Percentiles rank a stretch among this genome's conserved stretches.
These are phyloP conservation scores for Vigna unguiculata DNA, from an alignment of 306 rosid genomes.

Conservation along the genomic window DNA sequence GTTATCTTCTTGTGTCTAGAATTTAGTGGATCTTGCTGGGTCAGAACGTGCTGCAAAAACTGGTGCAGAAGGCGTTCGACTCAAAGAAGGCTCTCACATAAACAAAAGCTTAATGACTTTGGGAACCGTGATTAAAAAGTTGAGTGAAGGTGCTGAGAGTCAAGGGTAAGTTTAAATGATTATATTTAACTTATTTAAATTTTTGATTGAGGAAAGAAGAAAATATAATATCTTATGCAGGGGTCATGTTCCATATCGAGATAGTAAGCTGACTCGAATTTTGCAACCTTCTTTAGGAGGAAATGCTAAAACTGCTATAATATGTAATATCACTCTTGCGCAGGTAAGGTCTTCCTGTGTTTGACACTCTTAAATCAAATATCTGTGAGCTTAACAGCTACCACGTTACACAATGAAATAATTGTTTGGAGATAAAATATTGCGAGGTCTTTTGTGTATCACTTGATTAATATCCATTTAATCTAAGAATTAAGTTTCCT, in stretches of 20 bases:
- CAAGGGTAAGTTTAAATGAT: constrained; percentile 78
- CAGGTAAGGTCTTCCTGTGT: constrained; percentile 57
- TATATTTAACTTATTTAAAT: constrained; percentile 14
- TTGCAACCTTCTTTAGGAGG: constrained; percentile 98
- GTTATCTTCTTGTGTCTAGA: constrained; percentile 57
- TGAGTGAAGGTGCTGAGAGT: constrained; percentile 98
- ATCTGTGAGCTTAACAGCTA: constrained; percentile 14
- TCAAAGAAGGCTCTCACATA: constrained; percentile 97
- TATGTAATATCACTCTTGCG: constrained; percentile 94
- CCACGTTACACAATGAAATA: constrained; percentile 27
- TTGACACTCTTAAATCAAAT: constrained; percentile 14
- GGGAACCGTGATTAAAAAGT: constrained; percentile 98
- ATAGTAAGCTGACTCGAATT: constrained; percentile 96
- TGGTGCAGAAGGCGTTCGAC: constrained; percentile 95
- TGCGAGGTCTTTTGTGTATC: constrained; percentile 18
- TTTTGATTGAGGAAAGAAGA: constrained; percentile 28
- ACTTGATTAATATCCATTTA: constrained; percentile 15
- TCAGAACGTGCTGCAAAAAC: constrained; percentile 99
- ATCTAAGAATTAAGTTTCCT: constrained; percentile 8
- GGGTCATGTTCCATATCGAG: constrained; percentile 98
- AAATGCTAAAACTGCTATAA: constrained; percentile 95
- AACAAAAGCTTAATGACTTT: constrained; percentile 94
- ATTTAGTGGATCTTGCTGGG: constrained; percentile 99
- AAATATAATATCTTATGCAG: constrained; percentile 58
- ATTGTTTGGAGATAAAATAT: background rate